These are phyloP conservation scores for Papilionanthe hybrid DNA, from an alignment of 116 monocot species.

Conservation along the genomic window DNA sequence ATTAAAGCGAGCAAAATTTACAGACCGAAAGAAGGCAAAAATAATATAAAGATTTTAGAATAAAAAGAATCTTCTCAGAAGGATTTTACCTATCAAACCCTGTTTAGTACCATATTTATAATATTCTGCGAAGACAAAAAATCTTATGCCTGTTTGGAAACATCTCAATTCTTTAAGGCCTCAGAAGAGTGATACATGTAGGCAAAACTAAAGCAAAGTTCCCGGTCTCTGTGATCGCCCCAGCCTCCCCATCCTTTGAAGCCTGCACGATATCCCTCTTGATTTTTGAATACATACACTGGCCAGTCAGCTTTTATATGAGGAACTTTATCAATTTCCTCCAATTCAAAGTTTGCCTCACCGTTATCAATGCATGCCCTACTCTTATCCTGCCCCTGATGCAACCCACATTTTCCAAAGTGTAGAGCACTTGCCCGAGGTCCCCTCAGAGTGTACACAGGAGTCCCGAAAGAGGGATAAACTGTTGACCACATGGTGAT, in stretches of 20 bases:
- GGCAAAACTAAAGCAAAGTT: constrained; percentile 91
- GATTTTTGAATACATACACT: constrained; percentile 45
- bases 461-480: constrained; percentile 73
- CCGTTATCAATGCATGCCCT: constrained; percentile 69
- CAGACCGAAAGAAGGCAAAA: not conserved
- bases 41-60: not conserved
- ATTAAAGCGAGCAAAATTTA: not conserved
- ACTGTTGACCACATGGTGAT: constrained; percentile 98
- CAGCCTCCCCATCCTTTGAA: constrained; percentile 99
- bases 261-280: constrained; percentile 75
- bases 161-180: constrained; percentile 12
- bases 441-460: constrained; percentile 76
- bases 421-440: constrained; percentile 82
- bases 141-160: not conserved
- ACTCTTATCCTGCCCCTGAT: constrained; percentile 77
- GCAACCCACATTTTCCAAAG: constrained; percentile 97
- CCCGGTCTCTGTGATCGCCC: constrained; percentile 87
- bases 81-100: not conserved
- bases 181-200: constrained; percentile 53
- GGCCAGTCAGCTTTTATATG: constrained; percentile 68
- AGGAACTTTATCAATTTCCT: constrained; percentile 46
- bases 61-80: not conserved
- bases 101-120: constrained; percentile 7
- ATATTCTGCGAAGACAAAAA: not conserved
- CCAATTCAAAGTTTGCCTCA: constrained; percentile 35